These are phyloP conservation scores for Salix arbutifolia DNA, from an alignment of 345 rosid species.

Conservation along the genomic window DNA sequence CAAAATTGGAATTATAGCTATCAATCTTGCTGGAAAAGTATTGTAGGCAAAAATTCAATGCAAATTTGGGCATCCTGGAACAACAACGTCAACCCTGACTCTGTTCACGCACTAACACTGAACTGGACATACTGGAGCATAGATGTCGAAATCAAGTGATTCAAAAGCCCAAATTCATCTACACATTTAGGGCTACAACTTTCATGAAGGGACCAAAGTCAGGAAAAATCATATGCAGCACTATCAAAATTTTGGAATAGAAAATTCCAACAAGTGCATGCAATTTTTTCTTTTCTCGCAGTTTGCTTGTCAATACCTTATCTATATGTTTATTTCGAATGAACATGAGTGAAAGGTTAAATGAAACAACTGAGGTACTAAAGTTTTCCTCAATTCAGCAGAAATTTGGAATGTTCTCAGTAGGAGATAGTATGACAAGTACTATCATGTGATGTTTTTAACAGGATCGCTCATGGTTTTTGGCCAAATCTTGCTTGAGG, in stretches of 20 bases:
- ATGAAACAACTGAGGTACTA: background rate
- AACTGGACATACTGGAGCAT: too few species aligned
- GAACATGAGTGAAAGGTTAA: background rate
- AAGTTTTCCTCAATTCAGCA: background rate
- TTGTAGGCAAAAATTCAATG: too few species aligned
- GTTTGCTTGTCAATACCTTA: background rate
- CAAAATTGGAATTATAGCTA: too few species aligned
- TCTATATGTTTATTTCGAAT: background rate
- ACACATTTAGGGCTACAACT: constrained; percentile 37
- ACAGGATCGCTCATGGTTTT: background rate
- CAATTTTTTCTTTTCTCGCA: background rate
- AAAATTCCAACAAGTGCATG: background rate
- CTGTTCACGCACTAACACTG: too few species aligned
- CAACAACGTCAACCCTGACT: too few species aligned
- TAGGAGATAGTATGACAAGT: background rate
- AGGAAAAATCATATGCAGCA: too few species aligned
- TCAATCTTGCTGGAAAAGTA: too few species aligned
- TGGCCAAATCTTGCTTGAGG: background rate
- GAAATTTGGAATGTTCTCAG: background rate
- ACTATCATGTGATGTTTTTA: background rate
- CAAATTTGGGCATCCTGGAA: too few species aligned
- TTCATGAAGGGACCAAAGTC: too few species aligned
- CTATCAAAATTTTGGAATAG: background rate
- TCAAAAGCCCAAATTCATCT: too few species aligned
- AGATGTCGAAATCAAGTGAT: too few species aligned